Base-by-base conservation (phyloP, 495 filamentous ascomycete genomes). In the Gamarada debralockiae region DNA sequence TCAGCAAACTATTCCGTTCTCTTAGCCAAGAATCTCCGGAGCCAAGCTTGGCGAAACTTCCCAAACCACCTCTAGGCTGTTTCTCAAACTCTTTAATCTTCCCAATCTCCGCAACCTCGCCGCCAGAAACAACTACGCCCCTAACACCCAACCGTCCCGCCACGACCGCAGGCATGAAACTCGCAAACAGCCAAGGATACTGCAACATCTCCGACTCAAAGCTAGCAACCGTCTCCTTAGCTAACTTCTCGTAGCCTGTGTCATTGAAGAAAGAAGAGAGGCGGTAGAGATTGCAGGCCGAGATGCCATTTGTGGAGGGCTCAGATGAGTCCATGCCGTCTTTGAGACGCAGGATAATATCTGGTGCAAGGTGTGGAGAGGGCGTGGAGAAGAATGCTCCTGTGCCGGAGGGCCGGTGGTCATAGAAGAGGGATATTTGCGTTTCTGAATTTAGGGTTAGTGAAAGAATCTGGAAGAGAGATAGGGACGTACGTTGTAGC, bases 141-240 rank as follows among this genome's bases (percentile, higher is more conserved):
- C 40, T 62, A 8, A 60, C 20, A 13, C 76, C 76, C n/a, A 96
- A 64, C 47, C 82, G 74, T 18, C 72, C 71, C 3, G 79, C 83
- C 7, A 96, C 84, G 6, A 97, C 82, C 2, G 79, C 79, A 20
- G 82, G 79, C 67, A 97, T 73, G 57, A 97, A 73, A 10, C 87
- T 84, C 0, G 85, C 80, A 63, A 93, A 97, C 9, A 96, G 72
- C 73, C 89, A 92, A 0, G 93, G 93, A 58, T 97, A 90, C 60
- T 97, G 90, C 58, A 95, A 70, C 49, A 96, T 82, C 67, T 97
- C 93, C 0, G 87, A 83, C 47, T 92, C 86, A 57, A 98, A 98
- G 0, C 92, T 89, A 23, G 76, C 77, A 50, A 87, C 81, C 3
- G 90, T 97, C 60, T 86, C 78, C 41, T 78, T 77, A 1, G 90